Percentiles rank a stretch among this genome's conserved stretches.
phyloP scores from a whole-genome alignment of 1,284 basidiomycete genomes.

The Cryptococcus neoformans region DNA sequence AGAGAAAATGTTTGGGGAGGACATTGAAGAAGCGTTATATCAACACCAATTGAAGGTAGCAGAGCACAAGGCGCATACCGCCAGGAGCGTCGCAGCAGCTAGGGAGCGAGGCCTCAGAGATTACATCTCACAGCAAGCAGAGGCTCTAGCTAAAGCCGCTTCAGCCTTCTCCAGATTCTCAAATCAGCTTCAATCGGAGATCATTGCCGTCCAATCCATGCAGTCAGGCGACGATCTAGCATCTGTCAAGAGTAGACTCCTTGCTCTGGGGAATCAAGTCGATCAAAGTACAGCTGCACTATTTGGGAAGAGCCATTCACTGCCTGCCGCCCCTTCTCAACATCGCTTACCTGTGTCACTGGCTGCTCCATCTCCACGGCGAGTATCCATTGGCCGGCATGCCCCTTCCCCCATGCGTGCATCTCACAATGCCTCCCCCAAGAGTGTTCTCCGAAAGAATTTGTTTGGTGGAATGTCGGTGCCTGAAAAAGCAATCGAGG shows the following conservation, averaged over 20 bases:
- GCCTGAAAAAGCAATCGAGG: neutral
- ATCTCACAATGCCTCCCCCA: conserved; percentile 9
- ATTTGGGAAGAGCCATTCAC: conserved; percentile 9
- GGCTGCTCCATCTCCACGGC: conserved; percentile 15
- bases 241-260: conserved; percentile 9
- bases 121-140: conserved; percentile 63
- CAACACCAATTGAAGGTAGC: conserved; percentile 13
- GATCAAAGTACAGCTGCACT: conserved; percentile 10
- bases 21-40: conserved; percentile 43
- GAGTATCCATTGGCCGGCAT: conserved; percentile 4
- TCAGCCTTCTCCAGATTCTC: conserved; percentile 12
- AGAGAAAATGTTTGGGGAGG: conserved; percentile 66
- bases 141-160: conserved; percentile 56
- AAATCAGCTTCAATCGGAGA: conserved; percentile 6
- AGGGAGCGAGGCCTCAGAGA: conserved; percentile 65
- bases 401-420: conserved; percentile 1
- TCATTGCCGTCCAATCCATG: neutral
- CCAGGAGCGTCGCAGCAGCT: conserved; percentile 64
- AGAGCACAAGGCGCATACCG: conserved; percentile 52
- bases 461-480: conserved; percentile 2
- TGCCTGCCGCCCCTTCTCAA: neutral
- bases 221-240: neutral
- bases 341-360: conserved; percentile 8
- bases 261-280: conserved; percentile 9
- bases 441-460: conserved; percentile 4